These are phyloP conservation scores for Phascolomyces articulosus DNA, from an alignment of 371 early-diverging fungal genomes.

Conservation along the genomic window DNA sequence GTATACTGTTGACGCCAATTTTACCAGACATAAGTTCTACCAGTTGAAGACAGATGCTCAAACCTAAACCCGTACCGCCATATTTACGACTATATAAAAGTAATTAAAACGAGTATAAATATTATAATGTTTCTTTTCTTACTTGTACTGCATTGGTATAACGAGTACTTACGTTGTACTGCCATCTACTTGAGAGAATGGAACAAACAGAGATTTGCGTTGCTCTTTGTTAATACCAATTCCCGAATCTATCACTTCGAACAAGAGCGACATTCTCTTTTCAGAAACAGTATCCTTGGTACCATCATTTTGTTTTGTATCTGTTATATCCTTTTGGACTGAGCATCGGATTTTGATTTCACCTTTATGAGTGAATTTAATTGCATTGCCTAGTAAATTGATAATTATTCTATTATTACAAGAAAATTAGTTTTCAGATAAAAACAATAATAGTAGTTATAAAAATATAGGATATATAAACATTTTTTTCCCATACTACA, in stretches of 20 bases:
- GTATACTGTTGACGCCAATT: constrained; percentile 52
- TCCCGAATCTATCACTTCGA: constrained; percentile 54
- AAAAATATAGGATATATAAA: too few relatives aligned
- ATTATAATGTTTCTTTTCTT: too few relatives aligned
- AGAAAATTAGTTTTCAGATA: background rate
- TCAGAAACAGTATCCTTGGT: too few relatives aligned
- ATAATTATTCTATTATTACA: constrained; percentile 40
- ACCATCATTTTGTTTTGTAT: background rate
- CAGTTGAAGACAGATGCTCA: constrained; percentile 59
- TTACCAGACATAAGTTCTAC: constrained; percentile 61
- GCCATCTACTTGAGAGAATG: constrained; percentile 62
- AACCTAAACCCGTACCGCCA: constrained; percentile 68
- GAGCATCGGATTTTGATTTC: constrained; percentile 49
- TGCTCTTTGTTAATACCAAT: constrained; percentile 61
- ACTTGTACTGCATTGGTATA: background rate
- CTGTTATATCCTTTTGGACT: constrained; percentile 23
- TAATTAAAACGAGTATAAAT: background rate
- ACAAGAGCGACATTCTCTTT: constrained; percentile 26
- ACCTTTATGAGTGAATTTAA: constrained; percentile 61
- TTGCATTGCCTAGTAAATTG: constrained; percentile 44
- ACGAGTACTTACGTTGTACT: constrained; percentile 48
- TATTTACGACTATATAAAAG: constrained; percentile 46
- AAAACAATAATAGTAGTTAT: too few relatives aligned
- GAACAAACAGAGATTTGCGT: constrained; percentile 56
- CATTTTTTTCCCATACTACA: too few relatives aligned